A percentile compares a stretch with the other conserved stretches of the same genome.
These are phyloP conservation scores for Zelopaecilomyces penicillatus DNA, from an alignment of 2,329 filamentous ascomycete species.

Conservation along the genomic window DNA sequence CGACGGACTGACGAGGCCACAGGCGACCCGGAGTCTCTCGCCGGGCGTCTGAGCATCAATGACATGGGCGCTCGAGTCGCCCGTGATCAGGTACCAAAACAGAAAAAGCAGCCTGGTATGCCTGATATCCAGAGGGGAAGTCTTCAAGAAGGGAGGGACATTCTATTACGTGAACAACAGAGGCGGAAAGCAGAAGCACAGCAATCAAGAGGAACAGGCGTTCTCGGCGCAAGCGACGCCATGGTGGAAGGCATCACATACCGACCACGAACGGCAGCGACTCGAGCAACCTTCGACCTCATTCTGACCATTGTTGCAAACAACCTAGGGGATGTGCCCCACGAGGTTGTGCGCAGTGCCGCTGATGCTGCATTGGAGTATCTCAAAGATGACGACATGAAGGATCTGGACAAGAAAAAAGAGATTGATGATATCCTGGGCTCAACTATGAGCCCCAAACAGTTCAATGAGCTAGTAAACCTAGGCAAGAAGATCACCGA, in stretches of 20 bases:
- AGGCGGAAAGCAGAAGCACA: constrained; percentile 70
- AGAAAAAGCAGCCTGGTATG: constrained; percentile 64
- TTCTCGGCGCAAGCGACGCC: constrained; percentile 76
- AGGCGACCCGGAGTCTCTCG: constrained; percentile 93
- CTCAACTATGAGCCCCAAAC: constrained; percentile 70
- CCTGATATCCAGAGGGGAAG: constrained; percentile 66
- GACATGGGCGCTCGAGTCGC: constrained; percentile 88
- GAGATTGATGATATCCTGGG: constrained; percentile 91
- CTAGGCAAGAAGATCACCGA: constrained; percentile 98
- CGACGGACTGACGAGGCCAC: constrained; percentile 90
- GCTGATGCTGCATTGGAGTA: constrained; percentile 87
- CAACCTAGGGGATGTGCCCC: constrained; percentile 84
- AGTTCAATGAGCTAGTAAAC: constrained; percentile 96
- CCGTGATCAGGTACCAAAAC: constrained; percentile 70
- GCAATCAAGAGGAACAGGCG: constrained; percentile 63
- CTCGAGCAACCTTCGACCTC: constrained; percentile 86
- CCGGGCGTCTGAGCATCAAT: constrained; percentile 82
- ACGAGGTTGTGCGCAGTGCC: constrained; percentile 85
- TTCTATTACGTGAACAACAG: constrained; percentile 73
- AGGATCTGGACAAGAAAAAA: constrained; percentile 97
- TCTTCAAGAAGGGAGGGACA: constrained; percentile 72
- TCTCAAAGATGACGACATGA: constrained; percentile 89
- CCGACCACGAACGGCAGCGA: constrained; percentile 82
- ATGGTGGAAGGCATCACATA: constrained; percentile 88
- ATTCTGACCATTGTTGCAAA: constrained; percentile 86